phyloP scores from a whole-genome alignment of 345 rosid species.

The Pistacia vera region DNA sequence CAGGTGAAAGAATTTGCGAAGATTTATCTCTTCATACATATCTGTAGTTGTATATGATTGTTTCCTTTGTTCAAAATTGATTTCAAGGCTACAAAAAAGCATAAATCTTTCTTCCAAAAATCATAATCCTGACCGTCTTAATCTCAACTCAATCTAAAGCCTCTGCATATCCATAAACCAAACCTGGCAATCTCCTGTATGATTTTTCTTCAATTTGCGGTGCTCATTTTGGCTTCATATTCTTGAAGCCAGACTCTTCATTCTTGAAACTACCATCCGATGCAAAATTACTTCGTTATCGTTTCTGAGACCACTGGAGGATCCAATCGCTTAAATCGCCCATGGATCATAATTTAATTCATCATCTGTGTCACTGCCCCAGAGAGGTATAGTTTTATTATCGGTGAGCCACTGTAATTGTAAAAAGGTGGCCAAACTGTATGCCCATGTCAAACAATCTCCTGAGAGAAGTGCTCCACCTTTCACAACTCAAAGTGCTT shows the following conservation, averaged over 20 bases:
- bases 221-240: not conserved
- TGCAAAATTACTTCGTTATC: conserved; percentile 21
- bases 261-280: conserved; percentile 32
- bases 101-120: conserved; percentile 47
- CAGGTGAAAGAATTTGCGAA: not conserved
- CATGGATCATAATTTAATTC: conserved; percentile 39
- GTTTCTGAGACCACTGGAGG: not conserved
- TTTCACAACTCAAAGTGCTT: conserved; percentile 43
- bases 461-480: conserved; percentile 40
- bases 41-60: too few species aligned
- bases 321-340: conserved; percentile 32
- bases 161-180: conserved; percentile 32
- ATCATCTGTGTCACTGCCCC: conserved; percentile 47
- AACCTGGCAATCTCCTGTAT: conserved; percentile 50
- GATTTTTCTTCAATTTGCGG: conserved; percentile 43
- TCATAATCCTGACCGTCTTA: conserved; percentile 44
- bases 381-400: conserved; percentile 38
- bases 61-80: too few species aligned
- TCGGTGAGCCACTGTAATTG: conserved; percentile 48
- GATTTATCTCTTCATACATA: not conserved
- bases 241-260: conserved; percentile 9
- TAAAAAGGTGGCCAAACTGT: conserved; percentile 46
- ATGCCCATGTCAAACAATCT: conserved; percentile 60
- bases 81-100: too few species aligned
- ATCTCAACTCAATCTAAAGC: conserved; percentile 38